Evolutionary conservation across 2,329 filamentous ascomycete genomes (phyloP).

Genomic region (Pseudogymnoascus sp.): DNA sequence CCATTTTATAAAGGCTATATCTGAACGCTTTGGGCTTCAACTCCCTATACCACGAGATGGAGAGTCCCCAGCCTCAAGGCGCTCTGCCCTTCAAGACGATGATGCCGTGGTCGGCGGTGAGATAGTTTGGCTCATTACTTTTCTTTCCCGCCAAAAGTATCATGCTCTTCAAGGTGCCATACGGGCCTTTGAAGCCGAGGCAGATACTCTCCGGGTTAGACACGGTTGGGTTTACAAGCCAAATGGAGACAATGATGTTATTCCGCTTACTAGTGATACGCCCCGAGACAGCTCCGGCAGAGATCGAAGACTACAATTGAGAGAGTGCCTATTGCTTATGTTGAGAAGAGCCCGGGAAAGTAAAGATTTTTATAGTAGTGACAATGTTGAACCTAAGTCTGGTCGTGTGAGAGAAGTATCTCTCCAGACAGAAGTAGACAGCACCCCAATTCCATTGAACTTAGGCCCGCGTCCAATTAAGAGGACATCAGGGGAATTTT

Average conservation of each 20-base stretch:
- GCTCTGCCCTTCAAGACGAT: background rate
- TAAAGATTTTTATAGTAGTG: background rate
- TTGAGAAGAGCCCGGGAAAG: background rate
- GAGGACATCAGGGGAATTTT: background rate
- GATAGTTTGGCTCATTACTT: background rate
- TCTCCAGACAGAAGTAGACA: background rate
- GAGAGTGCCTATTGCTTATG: background rate
- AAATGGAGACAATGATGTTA: constrained; percentile 13
- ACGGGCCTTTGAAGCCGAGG: background rate
- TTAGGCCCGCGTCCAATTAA: background rate
- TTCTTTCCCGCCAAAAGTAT: background rate
- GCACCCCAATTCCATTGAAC: background rate
- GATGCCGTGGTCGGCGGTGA: background rate
- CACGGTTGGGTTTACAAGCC: constrained; percentile 15
- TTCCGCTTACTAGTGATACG: constrained; percentile 10
- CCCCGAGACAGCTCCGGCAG: background rate
- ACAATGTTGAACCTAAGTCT: background rate
- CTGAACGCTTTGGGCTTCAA: background rate
- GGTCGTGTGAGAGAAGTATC: background rate
- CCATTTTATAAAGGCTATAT: background rate
- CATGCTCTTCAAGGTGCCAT: background rate
- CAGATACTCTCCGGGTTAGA: background rate
- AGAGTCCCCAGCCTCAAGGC: background rate
- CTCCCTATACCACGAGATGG: background rate
- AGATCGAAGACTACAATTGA: constrained; percentile 9